Base-by-base conservation (phyloP, 2,329 filamentous ascomycete species). In the Apiospora aurea region DNA sequence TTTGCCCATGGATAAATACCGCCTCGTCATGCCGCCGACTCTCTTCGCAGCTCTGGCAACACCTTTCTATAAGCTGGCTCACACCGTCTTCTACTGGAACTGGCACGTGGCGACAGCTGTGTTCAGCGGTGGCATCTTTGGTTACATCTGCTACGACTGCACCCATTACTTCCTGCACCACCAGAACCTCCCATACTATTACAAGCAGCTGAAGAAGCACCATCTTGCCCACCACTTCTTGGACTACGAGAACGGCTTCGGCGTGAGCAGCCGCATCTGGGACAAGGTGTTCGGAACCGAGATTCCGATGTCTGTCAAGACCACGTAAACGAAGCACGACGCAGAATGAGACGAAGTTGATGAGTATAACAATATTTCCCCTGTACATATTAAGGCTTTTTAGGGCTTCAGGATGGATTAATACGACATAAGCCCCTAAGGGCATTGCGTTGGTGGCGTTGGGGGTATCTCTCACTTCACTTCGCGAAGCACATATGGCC, bases 121-220 rank as follows among this genome's bases (percentile, higher is more conserved):
- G 4, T 99, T 89, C 85, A 96, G 92, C 78, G 96, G 96, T 69
- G 96, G 95, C 74, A 91, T 99, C 75, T 97, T 97, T 78, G 96
- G 96, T 72, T 99, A 99, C 81, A 89, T 98, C 74, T 95, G 93
- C 87, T 99, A 99, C 85, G 96, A 99, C 82, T 80, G 98, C 85
- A 99, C 96, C 1, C 96, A 99, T 83, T 99, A 98, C 87, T 99
- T 99, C 88, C 89, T 99, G 51, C 96, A 99, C 82, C 96, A 99
- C 85, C 90, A 93, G 84, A 97, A 94, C 78, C 90, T 99, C 2
- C 96, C 96, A 21, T 85, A 91, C 1, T 97, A 94, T 88, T 98
- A 97, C 85, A 94, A 93, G 83, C 87, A 91, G 75, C 89, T 98
- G 78, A 99, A 99, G 91, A 98, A 97, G 84, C 97, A 98, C 80